Evolutionary conservation across 257 asterid species (phyloP), one percentile per base, ranked within the genome.

Genomic region (Knoxia roxburghii): DNA sequence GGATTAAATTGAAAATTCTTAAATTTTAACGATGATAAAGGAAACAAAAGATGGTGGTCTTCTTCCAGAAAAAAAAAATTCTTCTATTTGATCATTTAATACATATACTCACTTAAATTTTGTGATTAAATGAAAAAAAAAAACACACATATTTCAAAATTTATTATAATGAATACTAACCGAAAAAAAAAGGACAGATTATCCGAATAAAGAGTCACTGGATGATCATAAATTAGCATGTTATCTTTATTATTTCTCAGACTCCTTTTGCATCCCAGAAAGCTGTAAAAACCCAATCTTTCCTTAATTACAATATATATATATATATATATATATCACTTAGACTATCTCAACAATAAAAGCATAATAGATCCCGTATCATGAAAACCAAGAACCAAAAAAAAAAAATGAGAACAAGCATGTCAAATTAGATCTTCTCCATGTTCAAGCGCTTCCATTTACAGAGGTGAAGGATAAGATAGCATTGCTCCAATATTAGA

Each of bases 401-500:
- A 45, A 62, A 53, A 62, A 0, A 11, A 37, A 33, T 45, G 7
- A 26, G 18, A 7, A 29, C 3, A 18, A 23, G 65, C 12, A 50
- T 29, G 41, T 65, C 63, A 57, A 57, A 57, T 57, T 57, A 57
- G n/a, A 48, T 65, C 11, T 7, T 4, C 12, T 12, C 48, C 48
- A 24, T 48, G 33, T 0, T 56, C 57, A 52, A 10, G 45, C 61
- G 41, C 53, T 67, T 51, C n/a, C 71, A 69, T 49, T 64, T 73
- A 82, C 37, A 88, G 60, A 49, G 88, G 75, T 39, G 88, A 78
- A 77, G 96, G 90, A 68, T 85, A 86, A 70, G 95, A 74, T 11
- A 86, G 18, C 67, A 85, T 49, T 24, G 72, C 66, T 26, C 82
- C 84, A 75, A 82, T 72, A 63, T 68, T 84, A 29, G 87, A 68